phyloP scores from a whole-genome alignment of 73 alveolate genomes.

The Symbiodinium natans region DNA sequence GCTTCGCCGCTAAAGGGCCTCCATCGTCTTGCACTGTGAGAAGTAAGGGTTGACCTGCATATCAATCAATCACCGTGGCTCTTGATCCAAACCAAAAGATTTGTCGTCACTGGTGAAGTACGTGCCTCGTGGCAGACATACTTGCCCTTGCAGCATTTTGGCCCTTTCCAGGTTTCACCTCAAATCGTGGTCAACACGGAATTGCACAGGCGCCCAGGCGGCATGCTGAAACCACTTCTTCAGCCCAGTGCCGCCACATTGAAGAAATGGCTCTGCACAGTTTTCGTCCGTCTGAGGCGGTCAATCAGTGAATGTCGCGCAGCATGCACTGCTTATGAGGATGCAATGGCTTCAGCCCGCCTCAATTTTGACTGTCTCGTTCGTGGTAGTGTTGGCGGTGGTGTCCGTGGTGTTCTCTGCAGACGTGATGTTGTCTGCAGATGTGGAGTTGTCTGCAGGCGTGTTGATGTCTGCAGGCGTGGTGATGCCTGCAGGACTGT shows the following conservation, averaged over 20 bases:
- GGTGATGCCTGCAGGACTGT: no score
- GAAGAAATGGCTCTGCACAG: conserved; percentile 27
- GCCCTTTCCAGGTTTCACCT: conserved; percentile 58
- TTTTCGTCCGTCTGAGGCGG: background rate
- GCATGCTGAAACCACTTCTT: background rate
- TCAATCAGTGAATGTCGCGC: no score
- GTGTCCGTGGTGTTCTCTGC: background rate
- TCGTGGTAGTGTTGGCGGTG: background rate
- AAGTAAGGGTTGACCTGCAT: conserved; percentile 19
- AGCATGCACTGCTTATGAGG: background rate
- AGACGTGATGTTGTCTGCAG: no score
- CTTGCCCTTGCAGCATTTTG: conserved; percentile 27
- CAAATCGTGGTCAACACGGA: background rate
- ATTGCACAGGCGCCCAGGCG: background rate
- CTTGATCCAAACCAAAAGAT: background rate
- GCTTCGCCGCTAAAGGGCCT: background rate
- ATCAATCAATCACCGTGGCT: background rate
- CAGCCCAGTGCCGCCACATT: conserved; percentile 42
- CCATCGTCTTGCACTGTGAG: background rate
- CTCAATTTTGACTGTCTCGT: background rate
- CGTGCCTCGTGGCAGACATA: conserved; percentile 29
- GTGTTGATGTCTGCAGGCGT: no score
- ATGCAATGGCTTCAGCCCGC: background rate
- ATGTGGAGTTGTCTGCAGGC: no score
- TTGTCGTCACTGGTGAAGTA: no score